These are phyloP conservation scores for Musa troglodytarum DNA, from an alignment of 176 grass and related monocot species.

Conservation along the genomic window DNA sequence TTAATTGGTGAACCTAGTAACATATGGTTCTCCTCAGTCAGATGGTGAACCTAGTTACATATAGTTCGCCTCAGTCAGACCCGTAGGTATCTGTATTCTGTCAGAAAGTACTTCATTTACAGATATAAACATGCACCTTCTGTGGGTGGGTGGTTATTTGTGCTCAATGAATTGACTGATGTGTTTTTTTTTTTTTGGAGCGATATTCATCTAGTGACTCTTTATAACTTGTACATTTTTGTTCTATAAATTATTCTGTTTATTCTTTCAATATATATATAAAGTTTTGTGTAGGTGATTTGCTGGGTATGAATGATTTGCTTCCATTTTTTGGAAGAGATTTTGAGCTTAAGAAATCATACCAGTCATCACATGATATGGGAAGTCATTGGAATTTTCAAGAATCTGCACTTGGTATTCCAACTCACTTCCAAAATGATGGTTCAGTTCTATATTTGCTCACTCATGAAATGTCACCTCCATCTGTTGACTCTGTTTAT, in stretches of 20 bases:
- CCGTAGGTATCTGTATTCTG: background rate
- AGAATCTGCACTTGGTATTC: constrained; percentile 48
- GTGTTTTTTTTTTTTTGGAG: background rate
- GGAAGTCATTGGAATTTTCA: constrained; percentile 22
- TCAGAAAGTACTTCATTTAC: background rate
- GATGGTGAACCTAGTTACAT: no score
- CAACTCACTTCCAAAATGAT: constrained; percentile 90
- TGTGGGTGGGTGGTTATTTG: background rate
- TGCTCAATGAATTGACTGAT: background rate
- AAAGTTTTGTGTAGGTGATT: constrained; percentile 41
- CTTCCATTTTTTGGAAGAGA: constrained; percentile 60
- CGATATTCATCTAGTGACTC: background rate
- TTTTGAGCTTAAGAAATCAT: constrained; percentile 32
- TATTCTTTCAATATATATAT: constrained; percentile 16
- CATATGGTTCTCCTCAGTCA: no score
- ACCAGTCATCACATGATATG: constrained; percentile 27
- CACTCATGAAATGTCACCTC: constrained; percentile 58
- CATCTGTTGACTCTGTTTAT: constrained; percentile 50
- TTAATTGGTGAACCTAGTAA: no score
- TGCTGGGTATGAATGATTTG: constrained; percentile 27
- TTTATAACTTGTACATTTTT: background rate
- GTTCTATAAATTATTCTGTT: background rate
- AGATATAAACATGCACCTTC: background rate
- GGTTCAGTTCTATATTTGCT: constrained; percentile 68
- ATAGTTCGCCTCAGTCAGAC: no score